A percentile compares a stretch with the other conserved stretches of the same genome.
Evolutionary conservation across 306 rosid genomes (phyloP).

Genomic region (Nissolia schottii): DNA sequence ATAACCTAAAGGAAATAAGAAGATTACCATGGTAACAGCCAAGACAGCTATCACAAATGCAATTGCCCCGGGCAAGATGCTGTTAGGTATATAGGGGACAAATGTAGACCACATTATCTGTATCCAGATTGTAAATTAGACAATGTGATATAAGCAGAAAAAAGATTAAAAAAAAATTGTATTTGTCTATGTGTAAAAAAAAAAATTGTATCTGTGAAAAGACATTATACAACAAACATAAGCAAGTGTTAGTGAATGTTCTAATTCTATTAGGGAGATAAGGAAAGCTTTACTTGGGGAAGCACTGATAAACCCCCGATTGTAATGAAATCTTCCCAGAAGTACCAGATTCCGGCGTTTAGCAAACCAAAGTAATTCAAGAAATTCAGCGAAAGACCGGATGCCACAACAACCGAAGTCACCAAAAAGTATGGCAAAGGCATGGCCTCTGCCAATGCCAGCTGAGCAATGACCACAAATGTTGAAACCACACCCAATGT

Average conservation of each 20-base stretch:
- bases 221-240: not conserved
- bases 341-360: conserved; percentile 53
- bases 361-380: conserved; percentile 62
- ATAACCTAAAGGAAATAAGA: conserved; percentile 13
- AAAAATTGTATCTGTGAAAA: not conserved
- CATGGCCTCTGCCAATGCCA: conserved; percentile 80
- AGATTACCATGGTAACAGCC: conserved; percentile 42
- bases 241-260: not conserved
- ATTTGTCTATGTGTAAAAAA: not conserved
- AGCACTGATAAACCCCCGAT: conserved; percentile 83
- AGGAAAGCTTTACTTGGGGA: conserved; percentile 59
- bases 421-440: conserved; percentile 63
- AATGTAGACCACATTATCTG: conserved; percentile 99
- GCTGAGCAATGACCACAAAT: conserved; percentile 64
- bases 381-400: conserved; percentile 79
- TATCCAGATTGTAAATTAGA: conserved; percentile 10
- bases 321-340: conserved; percentile 89
- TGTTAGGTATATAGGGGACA: conserved; percentile 81
- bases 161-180: not conserved
- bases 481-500: conserved; percentile 66
- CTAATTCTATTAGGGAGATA: conserved; percentile 5
- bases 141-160: conserved; percentile 9
- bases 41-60: conserved; percentile 57
- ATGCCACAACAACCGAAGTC: conserved; percentile 53
- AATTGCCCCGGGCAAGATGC: conserved; percentile 67